Conservation (phyloP, 768 basidiomycete genomes). For the Coprinopsis sp. region DNA sequence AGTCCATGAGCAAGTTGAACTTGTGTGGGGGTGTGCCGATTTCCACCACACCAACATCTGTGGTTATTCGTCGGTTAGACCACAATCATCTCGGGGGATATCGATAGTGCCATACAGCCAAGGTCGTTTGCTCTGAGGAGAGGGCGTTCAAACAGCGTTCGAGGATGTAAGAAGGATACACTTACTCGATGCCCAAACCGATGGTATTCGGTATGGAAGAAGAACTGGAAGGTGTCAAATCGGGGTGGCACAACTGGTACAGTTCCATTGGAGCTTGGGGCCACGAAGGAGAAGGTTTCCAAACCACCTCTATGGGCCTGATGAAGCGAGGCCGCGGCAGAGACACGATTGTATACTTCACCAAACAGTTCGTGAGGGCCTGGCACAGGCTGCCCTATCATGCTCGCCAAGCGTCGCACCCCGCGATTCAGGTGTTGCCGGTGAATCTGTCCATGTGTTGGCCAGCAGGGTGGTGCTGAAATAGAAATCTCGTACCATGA, state of each 20-base stretch:
- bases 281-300: conserved; percentile 10
- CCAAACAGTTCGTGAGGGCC: conserved; percentile 29
- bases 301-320: conserved; percentile 23
- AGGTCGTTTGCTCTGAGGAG: conserved; percentile 3
- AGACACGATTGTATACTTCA: conserved; percentile 38
- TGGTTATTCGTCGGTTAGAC: conserved; percentile 1
- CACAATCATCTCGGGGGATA: background rate
- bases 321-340: conserved; percentile 23
- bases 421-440: conserved; percentile 59
- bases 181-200: conserved; percentile 56
- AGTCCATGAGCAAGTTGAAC: conserved; percentile 55
- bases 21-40: conserved; percentile 44
- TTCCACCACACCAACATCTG: conserved; percentile 27
- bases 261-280: background rate
- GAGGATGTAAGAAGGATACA: conserved; percentile 24
- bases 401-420: conserved; percentile 48
- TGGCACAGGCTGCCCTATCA: conserved; percentile 46
- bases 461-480: background rate
- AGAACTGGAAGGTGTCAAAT: conserved; percentile 13
- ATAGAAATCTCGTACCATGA: too few species aligned
- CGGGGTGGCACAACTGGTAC: background rate
- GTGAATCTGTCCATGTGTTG: conserved; percentile 34
- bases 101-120: background rate
- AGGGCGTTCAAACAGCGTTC: conserved; percentile 12
- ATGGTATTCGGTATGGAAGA: conserved; percentile 32